A percentile compares a stretch with the other conserved stretches of the same genome.
phyloP scores from a whole-genome alignment of 1,284 basidiomycete genomes.

The Malassezia arunalokei region DNA sequence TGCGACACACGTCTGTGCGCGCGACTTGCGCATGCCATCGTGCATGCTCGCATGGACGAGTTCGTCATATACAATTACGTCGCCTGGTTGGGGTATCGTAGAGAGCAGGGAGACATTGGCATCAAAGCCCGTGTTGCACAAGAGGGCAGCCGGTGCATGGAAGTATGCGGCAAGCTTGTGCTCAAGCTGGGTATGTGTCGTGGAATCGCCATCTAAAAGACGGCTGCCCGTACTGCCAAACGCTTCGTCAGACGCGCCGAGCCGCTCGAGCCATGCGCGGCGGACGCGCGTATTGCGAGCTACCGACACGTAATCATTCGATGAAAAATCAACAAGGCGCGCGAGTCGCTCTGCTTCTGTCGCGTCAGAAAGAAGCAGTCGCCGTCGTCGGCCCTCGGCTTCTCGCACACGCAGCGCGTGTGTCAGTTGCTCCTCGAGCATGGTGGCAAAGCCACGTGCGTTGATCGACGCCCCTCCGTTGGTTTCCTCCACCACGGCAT shows the following conservation, averaged over 20 bases:
- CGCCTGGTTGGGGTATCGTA: conserved; percentile 64
- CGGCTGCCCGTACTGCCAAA: conserved; percentile 75
- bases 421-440: conserved; percentile 32
- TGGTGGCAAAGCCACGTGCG: neutral
- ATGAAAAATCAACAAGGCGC: conserved; percentile 58
- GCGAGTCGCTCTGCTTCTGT: conserved; percentile 16
- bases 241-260: conserved; percentile 41
- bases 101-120: conserved; percentile 83
- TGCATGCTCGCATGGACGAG: conserved; percentile 84
- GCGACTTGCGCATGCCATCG: conserved; percentile 67
- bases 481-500: neutral
- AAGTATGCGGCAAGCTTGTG: conserved; percentile 26
- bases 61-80: conserved; percentile 72
- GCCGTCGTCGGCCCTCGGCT: conserved; percentile 28
- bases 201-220: conserved; percentile 64
- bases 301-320: conserved; percentile 89
- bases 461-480: neutral
- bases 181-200: conserved; percentile 27
- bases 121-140: conserved; percentile 92
- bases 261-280: neutral
- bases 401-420: conserved; percentile 25
- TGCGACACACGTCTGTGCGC: conserved; percentile 49
- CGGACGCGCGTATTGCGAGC: conserved; percentile 50
- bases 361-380: conserved; percentile 19
- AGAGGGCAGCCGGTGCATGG: conserved; percentile 53